These are phyloP conservation scores for Hyphodiscus sp. DNA, from an alignment of 2,329 filamentous ascomycete species.

Conservation along the genomic window DNA sequence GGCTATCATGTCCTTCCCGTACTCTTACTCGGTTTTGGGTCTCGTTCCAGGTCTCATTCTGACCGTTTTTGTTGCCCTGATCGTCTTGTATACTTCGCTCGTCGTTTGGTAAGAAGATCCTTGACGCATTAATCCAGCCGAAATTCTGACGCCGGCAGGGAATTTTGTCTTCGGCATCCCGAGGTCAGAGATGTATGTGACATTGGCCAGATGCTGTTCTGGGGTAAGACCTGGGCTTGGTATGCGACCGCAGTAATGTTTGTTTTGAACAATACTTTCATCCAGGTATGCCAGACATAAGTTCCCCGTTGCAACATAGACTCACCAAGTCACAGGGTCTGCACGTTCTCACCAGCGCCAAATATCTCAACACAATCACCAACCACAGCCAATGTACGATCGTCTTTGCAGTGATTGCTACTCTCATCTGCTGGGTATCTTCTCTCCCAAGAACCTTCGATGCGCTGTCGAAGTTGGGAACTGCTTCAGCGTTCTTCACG, in stretches of 20 bases:
- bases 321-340: constrained; percentile 46
- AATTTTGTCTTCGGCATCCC: constrained; percentile 85
- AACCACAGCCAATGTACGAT: constrained; percentile 69
- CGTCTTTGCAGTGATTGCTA: constrained; percentile 67
- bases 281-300: constrained; percentile 49
- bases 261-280: constrained; percentile 88
- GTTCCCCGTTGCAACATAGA: neutral
- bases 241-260: constrained; percentile 77
- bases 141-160: constrained; percentile 43
- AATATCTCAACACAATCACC: constrained; percentile 87
- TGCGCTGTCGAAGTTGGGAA: constrained; percentile 72
- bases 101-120: constrained; percentile 48
- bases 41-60: constrained; percentile 81
- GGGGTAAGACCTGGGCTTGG: constrained; percentile 69
- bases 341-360: constrained; percentile 76
- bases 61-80: constrained; percentile 67
- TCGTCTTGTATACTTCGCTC: constrained; percentile 79
- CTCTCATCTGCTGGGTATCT: constrained; percentile 67
- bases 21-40: constrained; percentile 82
- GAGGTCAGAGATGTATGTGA: constrained; percentile 91
- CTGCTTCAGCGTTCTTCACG: constrained; percentile 76
- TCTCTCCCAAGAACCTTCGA: constrained; percentile 83
- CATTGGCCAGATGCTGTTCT: constrained; percentile 92
- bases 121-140: neutral
- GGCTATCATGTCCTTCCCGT: constrained; percentile 91